A percentile compares a stretch with the other conserved stretches of the same genome.
Evolutionary conservation across 1,284 basidiomycete genomes (phyloP).

Genomic region (Pterulicium gracile): DNA sequence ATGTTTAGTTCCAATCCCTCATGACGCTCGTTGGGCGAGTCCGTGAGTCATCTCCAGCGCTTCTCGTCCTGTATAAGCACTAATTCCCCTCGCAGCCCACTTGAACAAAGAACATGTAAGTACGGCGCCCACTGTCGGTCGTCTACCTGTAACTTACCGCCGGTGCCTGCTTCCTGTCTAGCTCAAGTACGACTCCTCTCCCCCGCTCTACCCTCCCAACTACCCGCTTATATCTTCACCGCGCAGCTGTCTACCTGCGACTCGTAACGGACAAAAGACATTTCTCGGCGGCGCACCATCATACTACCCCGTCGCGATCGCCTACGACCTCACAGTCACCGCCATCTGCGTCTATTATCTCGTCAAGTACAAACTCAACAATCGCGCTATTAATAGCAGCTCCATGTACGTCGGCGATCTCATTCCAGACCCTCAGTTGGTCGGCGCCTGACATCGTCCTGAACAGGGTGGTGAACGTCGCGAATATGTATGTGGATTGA

Average conservation of each 20-base stretch:
- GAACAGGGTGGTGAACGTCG: not conserved
- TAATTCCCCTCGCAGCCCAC: not conserved
- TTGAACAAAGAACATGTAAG: not conserved
- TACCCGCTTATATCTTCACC: not conserved
- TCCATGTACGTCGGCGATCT: not conserved
- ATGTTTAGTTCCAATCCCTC: not conserved
- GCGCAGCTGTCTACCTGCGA: slow-evolving; percentile 1
- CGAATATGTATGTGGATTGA: not conserved
- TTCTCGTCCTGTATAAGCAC: not conserved
- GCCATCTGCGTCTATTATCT: not conserved
- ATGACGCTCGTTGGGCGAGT: slow-evolving; percentile 1
- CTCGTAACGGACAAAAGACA: not conserved
- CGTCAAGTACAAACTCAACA: not conserved
- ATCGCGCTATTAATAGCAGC: not conserved
- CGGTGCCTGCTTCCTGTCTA: not conserved
- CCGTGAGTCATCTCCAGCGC: not conserved
- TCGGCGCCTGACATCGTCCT: not conserved
- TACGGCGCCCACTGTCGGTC: too few relatives aligned
- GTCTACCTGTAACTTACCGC: not conserved
- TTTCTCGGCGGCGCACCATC: slow-evolving; percentile 1
- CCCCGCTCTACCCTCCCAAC: not conserved
- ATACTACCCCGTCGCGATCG: not conserved
- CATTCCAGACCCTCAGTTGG: not conserved
- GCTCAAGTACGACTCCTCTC: not conserved
- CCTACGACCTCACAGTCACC: not conserved